These are phyloP conservation scores for Ophiognomonia clavigignenti-juglandacearum DNA, from an alignment of 2,329 filamentous ascomycete species.

Conservation along the genomic window DNA sequence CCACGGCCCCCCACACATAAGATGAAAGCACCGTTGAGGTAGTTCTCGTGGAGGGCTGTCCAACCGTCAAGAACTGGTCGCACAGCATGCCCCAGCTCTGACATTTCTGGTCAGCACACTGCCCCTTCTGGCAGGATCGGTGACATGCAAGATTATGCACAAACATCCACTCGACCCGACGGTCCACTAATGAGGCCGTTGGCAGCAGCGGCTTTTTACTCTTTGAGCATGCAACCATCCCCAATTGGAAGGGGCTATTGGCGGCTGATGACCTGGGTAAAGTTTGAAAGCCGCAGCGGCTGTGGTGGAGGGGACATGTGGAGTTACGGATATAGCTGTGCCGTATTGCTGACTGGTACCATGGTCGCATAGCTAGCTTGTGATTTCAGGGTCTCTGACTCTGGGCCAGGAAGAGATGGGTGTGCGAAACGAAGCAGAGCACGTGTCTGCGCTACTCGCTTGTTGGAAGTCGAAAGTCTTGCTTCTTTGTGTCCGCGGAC, in stretches of 20 bases:
- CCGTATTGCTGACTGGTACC: too few relatives aligned
- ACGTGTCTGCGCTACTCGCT: too few relatives aligned
- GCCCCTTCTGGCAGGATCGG: background rate
- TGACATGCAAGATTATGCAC: conserved; percentile 4
- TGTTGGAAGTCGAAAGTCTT: background rate
- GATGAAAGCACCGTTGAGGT: background rate
- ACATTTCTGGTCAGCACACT: background rate
- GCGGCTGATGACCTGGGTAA: background rate
- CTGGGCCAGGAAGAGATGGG: too few relatives aligned
- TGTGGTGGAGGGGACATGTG: background rate
- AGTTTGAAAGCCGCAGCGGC: background rate
- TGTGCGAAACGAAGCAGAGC: too few relatives aligned
- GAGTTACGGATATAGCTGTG: background rate
- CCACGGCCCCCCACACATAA: background rate
- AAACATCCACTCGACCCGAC: background rate
- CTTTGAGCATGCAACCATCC: background rate
- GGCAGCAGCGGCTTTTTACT: background rate
- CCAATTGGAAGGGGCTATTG: background rate
- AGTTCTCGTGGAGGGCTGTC: background rate
- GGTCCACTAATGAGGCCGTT: background rate
- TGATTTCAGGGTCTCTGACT: too few relatives aligned
- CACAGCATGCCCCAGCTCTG: background rate
- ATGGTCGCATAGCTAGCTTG: too few relatives aligned
- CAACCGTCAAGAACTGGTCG: too few relatives aligned
- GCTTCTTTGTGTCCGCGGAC: conserved; percentile 2